Evolutionary conservation across 805 yeast species (phyloP), one percentile per base, ranked within the genome.

Genomic region (Wilhelminamyces savonicus): DNA sequence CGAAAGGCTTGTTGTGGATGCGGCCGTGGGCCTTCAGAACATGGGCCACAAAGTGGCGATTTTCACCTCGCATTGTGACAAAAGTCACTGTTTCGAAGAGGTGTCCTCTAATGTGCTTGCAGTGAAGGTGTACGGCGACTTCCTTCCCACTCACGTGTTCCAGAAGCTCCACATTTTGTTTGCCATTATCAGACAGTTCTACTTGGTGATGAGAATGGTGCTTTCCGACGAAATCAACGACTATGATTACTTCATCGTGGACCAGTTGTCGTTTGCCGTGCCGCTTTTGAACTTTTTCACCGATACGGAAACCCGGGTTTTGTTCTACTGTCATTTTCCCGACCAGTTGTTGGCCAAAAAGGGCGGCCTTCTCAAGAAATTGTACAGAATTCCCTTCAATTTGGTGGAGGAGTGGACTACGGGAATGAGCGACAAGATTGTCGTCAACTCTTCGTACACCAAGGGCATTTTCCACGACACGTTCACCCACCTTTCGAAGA

Each of bases 251-350:
- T 79, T 82, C 39, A 69, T 92, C 19, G 78, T 92, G 19, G 99
- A 92, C 58, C 97, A 90, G 54, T 67, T 92, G 33, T 77, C 95
- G 2, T 78, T 85, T 34, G 78, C 94, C 41, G 63, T 86, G 4
- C 97, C 97, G 5, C 40, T 88, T 11, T 44, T 92, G 13, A 76
- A 47, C 40, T 50, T 56, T 36, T 73, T 54, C 50, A 65, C 59
- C 38, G 39, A 31, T 32, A 54, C 42, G 2, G 31, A 56, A 6
- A 52, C 81, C 2, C 73, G 74, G 29, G 69, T 83, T 3, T 57
- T 92, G 29, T 92, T 90, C 50, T 92, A 92, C 55, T 88, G 98
- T 48, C 99, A 92, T 61, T 90, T 90, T 54, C 98, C 99, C 0
- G 99, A 92, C 54, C 81, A 82, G 48, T 63, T 81, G 28, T 60